Evolutionary conservation across 257 asterid species (phyloP).

Genomic region (Solanum phureja): DNA sequence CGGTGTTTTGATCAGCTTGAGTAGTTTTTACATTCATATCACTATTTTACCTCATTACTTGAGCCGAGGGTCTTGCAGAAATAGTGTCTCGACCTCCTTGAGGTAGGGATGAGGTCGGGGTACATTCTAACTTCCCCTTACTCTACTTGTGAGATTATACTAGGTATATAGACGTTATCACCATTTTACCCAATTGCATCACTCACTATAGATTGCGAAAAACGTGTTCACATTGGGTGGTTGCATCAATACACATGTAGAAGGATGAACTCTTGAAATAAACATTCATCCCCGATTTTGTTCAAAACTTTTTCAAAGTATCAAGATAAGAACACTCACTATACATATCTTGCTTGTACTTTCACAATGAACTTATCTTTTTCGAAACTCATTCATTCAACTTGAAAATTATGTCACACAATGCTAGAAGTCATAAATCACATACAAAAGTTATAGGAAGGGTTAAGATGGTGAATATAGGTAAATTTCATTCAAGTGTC

Average conservation of each 20-base stretch:
- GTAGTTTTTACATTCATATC: neutral
- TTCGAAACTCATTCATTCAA: too few relatives aligned
- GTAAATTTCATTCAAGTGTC: too few relatives aligned
- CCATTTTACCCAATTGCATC: neutral
- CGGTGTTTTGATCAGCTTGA: neutral
- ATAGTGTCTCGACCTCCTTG: fast-evolving
- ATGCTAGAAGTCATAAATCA: too few relatives aligned
- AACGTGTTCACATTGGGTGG: neutral
- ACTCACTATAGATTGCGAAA: neutral
- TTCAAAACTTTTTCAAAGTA: neutral
- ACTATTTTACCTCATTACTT: neutral
- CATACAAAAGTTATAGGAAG: too few relatives aligned
- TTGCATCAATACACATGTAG: neutral
- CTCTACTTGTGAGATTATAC: neutral
- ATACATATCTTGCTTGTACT: fast-evolving
- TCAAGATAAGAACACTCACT: too few relatives aligned
- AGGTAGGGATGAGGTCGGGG: neutral
- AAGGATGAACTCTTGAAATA: too few relatives aligned
- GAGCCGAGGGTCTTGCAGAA: fast-evolving
- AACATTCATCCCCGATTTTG: too few relatives aligned
- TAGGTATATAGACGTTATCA: neutral
- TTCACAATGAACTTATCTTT: too few relatives aligned
- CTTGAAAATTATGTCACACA: too few relatives aligned
- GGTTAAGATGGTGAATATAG: too few relatives aligned
- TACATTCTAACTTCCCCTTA: neutral